These are phyloP conservation scores for Russula emetica DNA, from an alignment of 768 basidiomycete species.

Conservation along the genomic window DNA sequence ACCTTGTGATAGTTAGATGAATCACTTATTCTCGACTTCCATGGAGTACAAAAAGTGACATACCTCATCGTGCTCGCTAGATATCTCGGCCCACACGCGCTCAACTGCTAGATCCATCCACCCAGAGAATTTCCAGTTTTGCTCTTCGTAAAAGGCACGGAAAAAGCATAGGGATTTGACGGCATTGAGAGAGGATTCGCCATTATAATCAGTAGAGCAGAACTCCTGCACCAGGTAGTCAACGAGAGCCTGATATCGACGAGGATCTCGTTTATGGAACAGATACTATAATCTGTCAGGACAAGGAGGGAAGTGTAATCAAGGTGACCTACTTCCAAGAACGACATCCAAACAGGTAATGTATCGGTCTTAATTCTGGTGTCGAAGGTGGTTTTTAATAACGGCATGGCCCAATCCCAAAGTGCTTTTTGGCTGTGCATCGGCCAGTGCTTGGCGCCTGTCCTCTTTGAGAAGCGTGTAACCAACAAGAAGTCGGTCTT, in stretches of 20 bases:
- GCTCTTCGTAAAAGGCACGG: constrained; percentile 64
- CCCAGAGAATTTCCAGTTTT: constrained; percentile 74
- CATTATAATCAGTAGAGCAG: constrained; percentile 65
- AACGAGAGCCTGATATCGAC: constrained; percentile 73
- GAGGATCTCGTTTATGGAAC: constrained; percentile 76
- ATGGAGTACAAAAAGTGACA: constrained; percentile 28
- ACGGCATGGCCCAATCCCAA: constrained; percentile 78
- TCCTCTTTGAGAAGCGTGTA: constrained; percentile 11
- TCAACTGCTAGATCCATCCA: constrained; percentile 70
- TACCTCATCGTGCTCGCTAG: constrained; percentile 77
- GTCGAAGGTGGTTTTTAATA: constrained; percentile 60
- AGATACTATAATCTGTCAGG: constrained; percentile 49
- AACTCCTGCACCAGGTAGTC: constrained; percentile 67
- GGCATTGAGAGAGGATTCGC: constrained; percentile 78
- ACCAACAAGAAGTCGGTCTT: constrained; percentile 1
- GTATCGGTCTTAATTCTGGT: constrained; percentile 80
- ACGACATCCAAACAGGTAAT: constrained; percentile 70
- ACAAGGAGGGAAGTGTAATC: background rate
- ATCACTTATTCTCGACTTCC: constrained; percentile 4
- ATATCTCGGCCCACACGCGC: constrained; percentile 65
- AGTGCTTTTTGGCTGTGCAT: constrained; percentile 58
- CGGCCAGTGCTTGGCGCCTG: constrained; percentile 87
- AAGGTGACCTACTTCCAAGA: constrained; percentile 53
- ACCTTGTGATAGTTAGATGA: constrained; percentile 42
- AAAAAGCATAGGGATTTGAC: constrained; percentile 65